These are phyloP conservation scores for Trifolium fragiferum DNA, from an alignment of 306 rosid species.

Conservation along the genomic window DNA sequence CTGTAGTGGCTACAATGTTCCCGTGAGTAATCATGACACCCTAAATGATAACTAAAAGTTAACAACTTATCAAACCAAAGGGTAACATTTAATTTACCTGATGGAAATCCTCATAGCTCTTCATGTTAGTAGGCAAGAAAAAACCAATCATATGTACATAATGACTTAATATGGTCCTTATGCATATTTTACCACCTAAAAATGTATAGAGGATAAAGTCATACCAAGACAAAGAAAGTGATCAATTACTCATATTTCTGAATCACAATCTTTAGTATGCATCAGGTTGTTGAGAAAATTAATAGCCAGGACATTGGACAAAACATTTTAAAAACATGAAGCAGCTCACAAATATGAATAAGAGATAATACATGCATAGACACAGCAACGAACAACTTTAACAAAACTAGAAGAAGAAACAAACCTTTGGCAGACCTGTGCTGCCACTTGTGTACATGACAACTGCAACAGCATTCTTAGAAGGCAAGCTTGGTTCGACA, in stretches of 20 bases:
- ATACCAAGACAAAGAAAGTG: slow-evolving; percentile 25
- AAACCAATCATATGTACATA: not conserved
- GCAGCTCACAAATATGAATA: slow-evolving; percentile 33
- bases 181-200: slow-evolving; percentile 28
- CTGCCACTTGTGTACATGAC: slow-evolving; percentile 98
- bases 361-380: slow-evolving; percentile 15
- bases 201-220: slow-evolving; percentile 19
- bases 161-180: slow-evolving; percentile 13
- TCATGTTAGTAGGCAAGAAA: slow-evolving; percentile 17
- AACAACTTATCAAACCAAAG: slow-evolving; percentile 31
- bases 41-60: slow-evolving; percentile 49
- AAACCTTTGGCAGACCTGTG: slow-evolving; percentile 92
- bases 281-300: slow-evolving; percentile 17
- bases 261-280: slow-evolving; percentile 8
- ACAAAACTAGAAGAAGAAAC: slow-evolving; percentile 41
- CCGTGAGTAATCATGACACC: slow-evolving; percentile 98
- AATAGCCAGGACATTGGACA: slow-evolving; percentile 19
- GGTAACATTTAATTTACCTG: not conserved
- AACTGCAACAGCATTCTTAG: slow-evolving; percentile 71
- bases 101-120: slow-evolving; percentile 25
- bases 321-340: slow-evolving; percentile 27
- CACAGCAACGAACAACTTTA: not conserved
- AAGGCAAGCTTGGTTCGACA: slow-evolving; percentile 69
- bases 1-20: slow-evolving; percentile 81
- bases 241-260: slow-evolving; percentile 21